Base-by-base conservation (phyloP, 83 land plant species). In the Thuja plicata region DNA sequence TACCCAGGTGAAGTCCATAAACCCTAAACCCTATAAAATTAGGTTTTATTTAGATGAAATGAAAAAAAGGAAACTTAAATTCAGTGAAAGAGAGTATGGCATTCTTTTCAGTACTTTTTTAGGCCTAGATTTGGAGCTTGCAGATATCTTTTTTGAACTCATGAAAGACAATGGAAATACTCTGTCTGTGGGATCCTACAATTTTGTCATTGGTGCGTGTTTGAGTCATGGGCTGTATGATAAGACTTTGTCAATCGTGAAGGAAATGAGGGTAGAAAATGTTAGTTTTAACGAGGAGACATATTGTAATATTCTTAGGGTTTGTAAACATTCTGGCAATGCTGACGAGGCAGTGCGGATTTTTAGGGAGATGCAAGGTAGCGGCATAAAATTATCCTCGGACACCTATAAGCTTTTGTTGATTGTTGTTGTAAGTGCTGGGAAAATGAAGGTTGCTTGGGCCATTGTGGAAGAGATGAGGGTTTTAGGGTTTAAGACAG, bases 1-100 rank as follows among this genome's bases (percentile, higher is more conserved):
- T n/a, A 83, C 54, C 54, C 54, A 83, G 85, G 85, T 83, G 48
- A 83, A 30, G 55, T 83, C 85, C 54, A 45, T 27, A 83, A 83
- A 83, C 55, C 85, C 85, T 83, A 83, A 83, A 83, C 17, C 85
- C 34, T 83, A 83, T 15, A 83, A 46, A 83, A 83, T 83, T 46
- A 83, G 35, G 85, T 83, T 83, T 83, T 83, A 48, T n/a, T 83
- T 83, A 21, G 85, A 83, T 9, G 85, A 83, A 48, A 83, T 83
- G 85, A 45, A 55, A 48, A 83, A 30, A 48, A n/a, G 54, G 48
- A 43, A 80, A 48, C 84, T 80, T 41, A 80, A 80, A 41, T 80
- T 80, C 30, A 27, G n/a, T 8, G 84, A 21, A 80, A 41, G 41
- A 43, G 40, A 80, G 24, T 80, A 80, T 41, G 17, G 84, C 30